Evolutionary conservation across 2,329 filamentous ascomycete species (phyloP).

Genomic region (Nigrospora oryzae): DNA sequence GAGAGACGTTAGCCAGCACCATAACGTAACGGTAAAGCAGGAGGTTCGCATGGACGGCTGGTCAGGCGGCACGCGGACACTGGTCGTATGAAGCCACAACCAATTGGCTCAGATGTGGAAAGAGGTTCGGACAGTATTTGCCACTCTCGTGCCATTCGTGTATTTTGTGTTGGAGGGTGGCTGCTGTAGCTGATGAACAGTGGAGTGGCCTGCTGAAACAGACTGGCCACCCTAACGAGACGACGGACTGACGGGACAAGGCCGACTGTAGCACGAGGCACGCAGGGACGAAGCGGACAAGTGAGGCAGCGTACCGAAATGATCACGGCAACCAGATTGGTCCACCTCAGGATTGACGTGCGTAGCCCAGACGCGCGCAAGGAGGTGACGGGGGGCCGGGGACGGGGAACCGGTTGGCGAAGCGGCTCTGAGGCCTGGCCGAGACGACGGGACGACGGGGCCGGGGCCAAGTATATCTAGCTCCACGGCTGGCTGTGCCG

Average conservation of each 20-base stretch:
- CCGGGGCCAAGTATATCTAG: conserved; percentile 9
- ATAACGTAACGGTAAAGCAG: conserved; percentile 1
- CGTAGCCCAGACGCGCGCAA: conserved; percentile 32
- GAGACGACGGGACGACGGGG: conserved; percentile 13
- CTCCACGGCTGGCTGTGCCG: conserved; percentile 11
- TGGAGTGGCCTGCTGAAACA: not conserved
- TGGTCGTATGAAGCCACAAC: not conserved
- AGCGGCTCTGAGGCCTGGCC: not conserved
- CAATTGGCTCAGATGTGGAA: not conserved
- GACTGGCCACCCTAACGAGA: not conserved
- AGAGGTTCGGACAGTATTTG: not conserved
- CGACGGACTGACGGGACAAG: not conserved
- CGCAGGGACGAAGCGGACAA: conserved; percentile 2
- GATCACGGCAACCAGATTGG: conserved; percentile 41
- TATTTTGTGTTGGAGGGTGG: not conserved
- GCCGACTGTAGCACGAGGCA: not conserved
- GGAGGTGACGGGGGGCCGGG: conserved; percentile 1
- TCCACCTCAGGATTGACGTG: conserved; percentile 42
- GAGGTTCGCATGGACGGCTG: conserved; percentile 4
- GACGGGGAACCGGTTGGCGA: not conserved
- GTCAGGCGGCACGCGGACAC: not conserved
- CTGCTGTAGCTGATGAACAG: not conserved
- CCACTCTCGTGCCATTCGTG: not conserved
- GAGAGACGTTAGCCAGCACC: conserved; percentile 5
- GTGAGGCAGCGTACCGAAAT: conserved; percentile 36